Base-by-base conservation (phyloP, 306 rosid genomes). In the Cercis canadensis region DNA sequence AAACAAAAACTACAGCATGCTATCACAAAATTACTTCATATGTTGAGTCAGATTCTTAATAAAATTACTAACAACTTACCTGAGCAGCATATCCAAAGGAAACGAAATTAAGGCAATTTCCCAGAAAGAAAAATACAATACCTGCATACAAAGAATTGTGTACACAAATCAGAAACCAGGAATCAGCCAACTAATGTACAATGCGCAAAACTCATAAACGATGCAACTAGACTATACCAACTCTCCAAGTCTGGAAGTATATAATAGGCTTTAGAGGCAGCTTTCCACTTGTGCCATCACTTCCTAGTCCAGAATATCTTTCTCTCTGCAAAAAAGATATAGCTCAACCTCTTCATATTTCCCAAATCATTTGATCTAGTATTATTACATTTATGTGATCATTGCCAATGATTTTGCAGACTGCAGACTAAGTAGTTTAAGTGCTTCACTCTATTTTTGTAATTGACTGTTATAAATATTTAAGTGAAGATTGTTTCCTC, bases 21-120 rank as follows among this genome's bases (percentile, higher is more conserved):
- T 69, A 73, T 51, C 41, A 50, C 47, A 61, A 76, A 41, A 57
- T 32, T 53, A 72, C 50, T 70, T 59, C 36, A 36, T 36, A 62
- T 52, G 14, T 15, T 73, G 33, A 63, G 11, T 16, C 52, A 21
- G 31, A 57, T 45, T 53, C 56, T 18, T 33, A 36, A 43, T 10
- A 73, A 70, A 7, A 67, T 74, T 33, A 64, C 57, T 14, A 40
- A 41, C 29, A 46, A 57, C 77, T 57, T 71, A 93, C 98, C 98
- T 94, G 98, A 76, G 98, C 98, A 69, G 98, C 97, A 87, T 94
- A 90, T 16, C 95, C 97, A 67, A 90, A 94, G 69, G 98, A 94
- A 80, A 94, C 75, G 74, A 94, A 94, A 71, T 94, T 94, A 36
- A 94, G 91, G 84, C 91, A 86, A 75, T 94, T 94, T 53, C 98